Conservation (phyloP, 176 grass and related monocot genomes). For the Luzula sylvatica region DNA sequence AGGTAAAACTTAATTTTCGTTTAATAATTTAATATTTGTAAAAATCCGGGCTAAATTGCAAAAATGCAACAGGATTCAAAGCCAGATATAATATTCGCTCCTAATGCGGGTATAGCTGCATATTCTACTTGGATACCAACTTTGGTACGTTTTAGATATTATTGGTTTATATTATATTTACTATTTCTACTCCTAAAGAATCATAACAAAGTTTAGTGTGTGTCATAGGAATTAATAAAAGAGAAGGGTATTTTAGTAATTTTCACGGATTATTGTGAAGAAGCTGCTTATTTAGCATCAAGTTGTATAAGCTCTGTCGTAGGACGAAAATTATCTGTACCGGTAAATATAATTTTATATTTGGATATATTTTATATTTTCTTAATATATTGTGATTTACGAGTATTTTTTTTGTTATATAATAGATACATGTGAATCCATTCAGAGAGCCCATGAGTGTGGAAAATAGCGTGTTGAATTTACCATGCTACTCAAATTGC, state of each 20-base stretch:
- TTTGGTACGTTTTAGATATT: slow-evolving; percentile 46
- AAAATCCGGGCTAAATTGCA: slow-evolving; percentile 22
- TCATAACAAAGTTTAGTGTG: too few relatives aligned
- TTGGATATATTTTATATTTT: neutral
- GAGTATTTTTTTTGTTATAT: slow-evolving; percentile 5
- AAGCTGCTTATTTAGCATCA: slow-evolving; percentile 88
- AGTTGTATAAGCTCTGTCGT: slow-evolving; percentile 53
- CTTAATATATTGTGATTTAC: slow-evolving; percentile 3
- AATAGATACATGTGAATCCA: slow-evolving; percentile 80
- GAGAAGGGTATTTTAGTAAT: slow-evolving; percentile 48
- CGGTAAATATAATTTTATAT: slow-evolving; percentile 34
- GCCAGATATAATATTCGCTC: slow-evolving; percentile 69
- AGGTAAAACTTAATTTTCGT: slow-evolving; percentile 30
- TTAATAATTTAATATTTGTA: neutral
- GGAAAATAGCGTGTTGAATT: slow-evolving; percentile 48
- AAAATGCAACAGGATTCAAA: slow-evolving; percentile 43
- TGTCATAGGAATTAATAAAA: slow-evolving; percentile 55
- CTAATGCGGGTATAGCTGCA: slow-evolving; percentile 93
- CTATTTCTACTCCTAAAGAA: too few relatives aligned
- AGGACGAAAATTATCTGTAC: slow-evolving; percentile 39
- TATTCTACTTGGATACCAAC: slow-evolving; percentile 84
- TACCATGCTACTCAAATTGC: slow-evolving; percentile 90
- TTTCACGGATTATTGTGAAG: slow-evolving; percentile 95
- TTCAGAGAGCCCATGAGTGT: slow-evolving; percentile 81
- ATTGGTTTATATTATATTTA: too few relatives aligned